These are phyloP conservation scores for Hysterium pulicare DNA, from an alignment of 2,329 filamentous ascomycete genomes.

Conservation along the genomic window DNA sequence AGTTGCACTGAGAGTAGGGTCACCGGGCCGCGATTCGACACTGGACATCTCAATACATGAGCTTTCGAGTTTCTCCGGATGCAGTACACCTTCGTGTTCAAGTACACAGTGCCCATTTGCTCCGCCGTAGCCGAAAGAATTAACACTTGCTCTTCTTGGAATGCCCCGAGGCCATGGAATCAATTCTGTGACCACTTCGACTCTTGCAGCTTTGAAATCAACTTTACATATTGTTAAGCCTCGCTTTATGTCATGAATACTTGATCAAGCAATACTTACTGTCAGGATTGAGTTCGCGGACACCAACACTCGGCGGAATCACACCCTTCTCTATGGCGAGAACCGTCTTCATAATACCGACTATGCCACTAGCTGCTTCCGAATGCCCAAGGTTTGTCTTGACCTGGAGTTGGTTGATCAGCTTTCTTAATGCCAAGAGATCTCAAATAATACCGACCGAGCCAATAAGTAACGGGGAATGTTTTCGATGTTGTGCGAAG, in stretches of 20 bases:
- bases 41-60: background rate
- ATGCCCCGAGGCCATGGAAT: background rate
- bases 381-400: constrained; percentile 39
- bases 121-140: constrained; percentile 4
- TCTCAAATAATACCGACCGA: background rate
- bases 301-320: constrained; percentile 13
- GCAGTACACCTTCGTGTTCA: background rate
- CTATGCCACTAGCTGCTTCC: constrained; percentile 32
- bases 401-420: constrained; percentile 2
- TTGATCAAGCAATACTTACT: constrained; percentile 14
- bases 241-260: background rate
- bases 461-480: background rate
- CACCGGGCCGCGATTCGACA: background rate
- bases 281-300: background rate
- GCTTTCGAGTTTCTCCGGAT: background rate
- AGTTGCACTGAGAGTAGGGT: background rate
- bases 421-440: background rate
- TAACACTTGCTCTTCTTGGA: background rate
- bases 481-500: constrained; percentile 19
- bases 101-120: constrained; percentile 5
- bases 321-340: constrained; percentile 32
- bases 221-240: background rate
- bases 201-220: background rate
- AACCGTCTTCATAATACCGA: constrained; percentile 30
- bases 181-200: constrained; percentile 3